Base-by-base conservation (phyloP, 257 asterid species). In the Jacaranda copaia region DNA sequence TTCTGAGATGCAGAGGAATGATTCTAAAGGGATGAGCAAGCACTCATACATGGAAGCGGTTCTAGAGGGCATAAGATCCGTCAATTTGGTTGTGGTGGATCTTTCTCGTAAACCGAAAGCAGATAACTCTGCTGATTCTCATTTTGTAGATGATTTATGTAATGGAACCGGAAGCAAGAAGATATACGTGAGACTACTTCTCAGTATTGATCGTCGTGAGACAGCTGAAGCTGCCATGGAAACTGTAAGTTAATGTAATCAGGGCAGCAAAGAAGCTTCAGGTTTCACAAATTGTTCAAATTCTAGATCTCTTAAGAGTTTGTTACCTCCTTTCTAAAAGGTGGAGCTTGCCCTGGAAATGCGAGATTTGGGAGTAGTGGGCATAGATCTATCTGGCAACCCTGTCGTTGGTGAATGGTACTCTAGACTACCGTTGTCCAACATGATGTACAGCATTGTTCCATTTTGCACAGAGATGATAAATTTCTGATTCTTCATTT, bases 351-450 rank as follows among this genome's bases (percentile, higher is more conserved):
- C 98, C 15, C 43, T 87, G 68, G 88, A 84, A 78, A 84, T 92
- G 92, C 91, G 87, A 81, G 87, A 87, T 70, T 36, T 56, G 5
- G 97, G 99, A 81, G 97, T 94, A 35, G 96, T 91, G 85, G 98
- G 98, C 49, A 82, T 94, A 64, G 99, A 94, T 88, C 98, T 94
- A 76, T 94, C 97, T 67, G 97, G 99, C 39, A 91, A 93, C 83
- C 99, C 99, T 16, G 71, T 65, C 19, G 70, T 95, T 81, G 99
- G 99, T 80, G 89, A 92, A 89, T 93, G 98, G 99, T 92, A 91
- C 53, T 39, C 13, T 48, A 51, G 25, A 13, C 64, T 64, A 60
- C 65, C 66, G 36, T 62, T 67, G n/a, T 75, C n/a, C 13, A 45
- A 68, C 43, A n/a, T 68, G 73, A 18, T 72, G n/a, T 70, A 35